Evolutionary conservation across 2,329 filamentous ascomycete species (phyloP).

Genomic region (Zasmidium citrigriseum): DNA sequence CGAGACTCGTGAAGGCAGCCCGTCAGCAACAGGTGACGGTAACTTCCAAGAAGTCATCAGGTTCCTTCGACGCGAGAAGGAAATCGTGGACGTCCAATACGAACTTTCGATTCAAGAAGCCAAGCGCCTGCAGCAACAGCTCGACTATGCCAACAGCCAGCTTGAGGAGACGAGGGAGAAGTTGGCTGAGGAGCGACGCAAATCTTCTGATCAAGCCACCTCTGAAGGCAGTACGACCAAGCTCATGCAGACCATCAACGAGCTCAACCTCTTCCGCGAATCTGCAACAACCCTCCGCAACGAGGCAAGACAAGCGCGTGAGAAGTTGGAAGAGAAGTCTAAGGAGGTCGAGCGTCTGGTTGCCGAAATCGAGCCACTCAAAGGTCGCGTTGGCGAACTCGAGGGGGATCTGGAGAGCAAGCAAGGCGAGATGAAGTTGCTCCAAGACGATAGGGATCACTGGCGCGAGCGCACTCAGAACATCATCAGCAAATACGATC

Average conservation of each 20-base stretch:
- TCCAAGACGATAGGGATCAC: slow-evolving; percentile 87
- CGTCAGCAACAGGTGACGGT: slow-evolving; percentile 46
- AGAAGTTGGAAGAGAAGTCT: slow-evolving; percentile 73
- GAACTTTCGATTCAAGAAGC: slow-evolving; percentile 85
- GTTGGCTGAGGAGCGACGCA: slow-evolving; percentile 82
- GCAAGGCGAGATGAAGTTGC: slow-evolving; percentile 82
- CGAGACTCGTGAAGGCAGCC: slow-evolving; percentile 40
- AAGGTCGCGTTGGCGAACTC: slow-evolving; percentile 76
- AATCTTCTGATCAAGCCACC: slow-evolving; percentile 71
- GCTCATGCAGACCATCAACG: slow-evolving; percentile 90
- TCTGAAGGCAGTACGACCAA: slow-evolving; percentile 80
- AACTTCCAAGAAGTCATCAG: slow-evolving; percentile 87
- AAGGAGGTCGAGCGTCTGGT: slow-evolving; percentile 73
- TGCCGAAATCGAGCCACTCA: slow-evolving; percentile 76
- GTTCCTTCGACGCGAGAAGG: slow-evolving; percentile 92
- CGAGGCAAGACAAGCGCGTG: slow-evolving; percentile 77
- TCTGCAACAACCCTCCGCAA: slow-evolving; percentile 89
- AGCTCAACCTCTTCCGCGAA: slow-evolving; percentile 93
- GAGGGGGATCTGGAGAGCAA: slow-evolving; percentile 79
- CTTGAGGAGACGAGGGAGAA: slow-evolving; percentile 87
- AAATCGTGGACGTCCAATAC: slow-evolving; percentile 95
- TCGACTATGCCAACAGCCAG: slow-evolving; percentile 82
- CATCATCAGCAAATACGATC: slow-evolving; percentile 93
- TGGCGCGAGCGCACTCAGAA: slow-evolving; percentile 97
- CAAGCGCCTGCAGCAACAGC: slow-evolving; percentile 85